Base-by-base conservation (phyloP, 345 rosid genomes). In the Draba incana region DNA sequence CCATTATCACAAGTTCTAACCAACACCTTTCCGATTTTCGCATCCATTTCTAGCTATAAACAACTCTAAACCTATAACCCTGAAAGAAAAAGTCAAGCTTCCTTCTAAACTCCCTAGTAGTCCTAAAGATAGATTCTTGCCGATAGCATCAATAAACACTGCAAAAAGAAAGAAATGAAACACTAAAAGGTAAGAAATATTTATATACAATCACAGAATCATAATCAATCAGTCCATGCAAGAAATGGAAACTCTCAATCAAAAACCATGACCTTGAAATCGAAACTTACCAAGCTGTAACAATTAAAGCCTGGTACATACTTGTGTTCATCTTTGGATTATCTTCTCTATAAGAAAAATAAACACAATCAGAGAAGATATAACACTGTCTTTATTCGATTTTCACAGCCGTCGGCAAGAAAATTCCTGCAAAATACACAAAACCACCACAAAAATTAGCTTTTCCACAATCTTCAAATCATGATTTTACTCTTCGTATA, bases 11-110 rank as follows among this genome's bases (percentile, higher is more conserved):
- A 57, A 13, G 69, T 76, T 69, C 80, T 86, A 86, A 71, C 90
- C 90, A 74, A 86, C 57, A 52, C 90, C 90, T 70, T 82, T 64
- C 45, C 88, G 86, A 57, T 77, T 63, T 58, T 82, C 54, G 84
- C 30, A 44, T 85, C 89, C 96, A 89, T 89, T 69, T 77, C 81
- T 81, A 80, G 50, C 75, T 88, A 81, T 81, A 75, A 79, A 81
- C 77, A 84, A 81, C 38, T 64, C 71, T 74, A 78, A 78, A 72
- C 67, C 82, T 73, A 81, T 81, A 64, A 67, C 81, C 75, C 52
- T 49, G 57, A 75, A 62, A 77, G 48, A 13, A 55, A 73, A 76
- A 76, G 64, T 66, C 70, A 74, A 72, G 70, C 72, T 41, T 73
- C 31, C 65, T 68, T 57, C 69, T 62, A 67, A 35, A 54, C 76